Base-by-base conservation (phyloP, 768 basidiomycete species). In the Mycena kentingensis region DNA sequence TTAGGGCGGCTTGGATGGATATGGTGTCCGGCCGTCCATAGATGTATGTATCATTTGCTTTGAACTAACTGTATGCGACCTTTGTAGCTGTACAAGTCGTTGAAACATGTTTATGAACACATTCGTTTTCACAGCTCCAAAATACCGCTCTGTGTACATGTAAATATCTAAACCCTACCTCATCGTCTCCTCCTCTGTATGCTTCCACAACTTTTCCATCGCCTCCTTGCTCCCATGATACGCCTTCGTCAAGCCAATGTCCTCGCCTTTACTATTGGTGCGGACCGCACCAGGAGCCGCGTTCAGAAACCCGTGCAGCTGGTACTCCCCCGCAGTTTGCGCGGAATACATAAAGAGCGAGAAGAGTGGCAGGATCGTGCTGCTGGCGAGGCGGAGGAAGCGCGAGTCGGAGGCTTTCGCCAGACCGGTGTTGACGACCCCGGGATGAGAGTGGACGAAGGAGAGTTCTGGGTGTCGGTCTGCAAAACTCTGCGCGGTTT, bases 401-500 rank as follows among this genome's bases (percentile, higher is more conserved):
- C 25, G 28, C 5, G 49, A 37, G 46, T 54, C 37, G 24, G 57
- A 58, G 1, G 38, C 2, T 25, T 42, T 51, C 32, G 45, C 12
- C 15, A 47, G 18, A 21, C 35, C 39, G n/a, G 52, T 37, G 26
- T 31, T 38, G 21, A 58, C 57, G 11, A 16, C 29, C 5, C 57
- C 57, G 0, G 75, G 74, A 38, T 52, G 61, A 3, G 67, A 50
- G 52, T 77, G 75, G 19, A 71, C 66, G 59, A 77, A 74, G 0
- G 70, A 60, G 3, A 77, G 31, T 0, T 47, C 54, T 2, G 72
- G 73, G 18, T 72, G 47, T 4, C 56, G 61, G n/a, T 53, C 57
- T 0, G 72, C 63, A 38, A 71, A n/a, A n/a, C n/a, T n/a, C n/a
- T n/a, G n/a, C n/a, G n/a, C n/a, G n/a, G n/a, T n/a, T n/a, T n/a